Conservation (phyloP, 768 basidiomycete species). For the Lentinula guzmanii region DNA sequence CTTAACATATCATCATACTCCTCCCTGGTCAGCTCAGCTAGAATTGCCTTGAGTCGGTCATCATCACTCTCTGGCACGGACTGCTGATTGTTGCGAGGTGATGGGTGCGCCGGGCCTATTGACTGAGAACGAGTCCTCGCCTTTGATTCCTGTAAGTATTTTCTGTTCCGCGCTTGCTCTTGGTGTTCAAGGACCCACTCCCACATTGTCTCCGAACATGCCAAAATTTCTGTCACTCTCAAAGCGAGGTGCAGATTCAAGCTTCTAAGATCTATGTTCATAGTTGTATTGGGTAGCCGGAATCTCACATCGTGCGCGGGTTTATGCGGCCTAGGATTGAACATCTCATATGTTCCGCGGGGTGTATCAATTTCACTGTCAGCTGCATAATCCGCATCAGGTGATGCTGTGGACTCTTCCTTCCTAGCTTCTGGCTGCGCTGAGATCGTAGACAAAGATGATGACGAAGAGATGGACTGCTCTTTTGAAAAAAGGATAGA, state of each 20-base stretch:
- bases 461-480: background rate
- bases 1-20: conserved; percentile 56
- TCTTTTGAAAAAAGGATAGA: conserved; percentile 11
- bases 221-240: conserved; percentile 59
- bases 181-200: conserved; percentile 60
- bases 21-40: conserved; percentile 47
- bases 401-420: too few relatives aligned
- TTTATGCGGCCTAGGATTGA: conserved; percentile 9
- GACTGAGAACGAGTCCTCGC: conserved; percentile 12
- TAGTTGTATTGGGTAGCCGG: conserved; percentile 45
- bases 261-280: conserved; percentile 51
- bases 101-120: conserved; percentile 7
- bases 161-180: conserved; percentile 9
- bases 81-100: background rate
- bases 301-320: conserved; percentile 14
- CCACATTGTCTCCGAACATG: conserved; percentile 76
- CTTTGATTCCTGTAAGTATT: background rate
- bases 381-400: background rate
- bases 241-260: conserved; percentile 60
- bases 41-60: conserved; percentile 21
- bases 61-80: background rate
- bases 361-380: background rate
- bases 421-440: too few relatives aligned
- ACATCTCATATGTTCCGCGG: background rate
- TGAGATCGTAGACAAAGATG: background rate